Percentiles rank a stretch among this genome's conserved stretches.
Evolutionary conservation across 441 rosid genomes (phyloP).

Genomic region (Gossypium davidsonii): DNA sequence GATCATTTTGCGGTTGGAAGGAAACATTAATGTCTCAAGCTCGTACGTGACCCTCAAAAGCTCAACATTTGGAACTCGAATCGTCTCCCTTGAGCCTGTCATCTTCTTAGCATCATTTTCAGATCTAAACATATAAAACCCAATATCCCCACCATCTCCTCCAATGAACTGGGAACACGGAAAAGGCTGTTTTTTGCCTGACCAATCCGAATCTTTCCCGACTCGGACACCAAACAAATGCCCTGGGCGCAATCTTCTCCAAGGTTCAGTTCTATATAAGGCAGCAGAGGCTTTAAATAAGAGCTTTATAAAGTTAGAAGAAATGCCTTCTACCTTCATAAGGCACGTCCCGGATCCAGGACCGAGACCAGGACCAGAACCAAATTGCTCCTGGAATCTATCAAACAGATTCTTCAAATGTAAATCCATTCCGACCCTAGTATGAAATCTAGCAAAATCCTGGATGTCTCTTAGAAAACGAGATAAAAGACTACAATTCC

Average conservation of each 20-base stretch:
- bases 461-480: neutral
- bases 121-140: constrained; percentile 48
- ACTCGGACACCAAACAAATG: constrained; percentile 57
- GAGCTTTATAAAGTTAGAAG: constrained; percentile 45
- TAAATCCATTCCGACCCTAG: constrained; percentile 41
- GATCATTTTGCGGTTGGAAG: constrained; percentile 51
- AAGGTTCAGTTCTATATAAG: constrained; percentile 63
- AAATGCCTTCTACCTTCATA: constrained; percentile 53
- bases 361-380: constrained; percentile 76
- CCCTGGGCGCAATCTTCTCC: constrained; percentile 56
- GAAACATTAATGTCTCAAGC: constrained; percentile 47
- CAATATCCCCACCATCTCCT: constrained; percentile 70
- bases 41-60: constrained; percentile 53
- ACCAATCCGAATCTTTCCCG: constrained; percentile 70
- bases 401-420: constrained; percentile 61
- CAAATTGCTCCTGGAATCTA: constrained; percentile 67
- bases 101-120: constrained; percentile 50
- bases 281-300: constrained; percentile 58
- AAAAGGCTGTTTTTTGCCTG: constrained; percentile 54
- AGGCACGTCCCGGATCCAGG: constrained; percentile 68
- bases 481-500: constrained; percentile 8
- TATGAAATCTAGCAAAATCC: constrained; percentile 20
- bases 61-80: constrained; percentile 53
- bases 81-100: constrained; percentile 53
- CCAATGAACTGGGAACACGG: constrained; percentile 64